Conservation (phyloP, 441 rosid genomes). For the Pelargonium citronellum region DNA sequence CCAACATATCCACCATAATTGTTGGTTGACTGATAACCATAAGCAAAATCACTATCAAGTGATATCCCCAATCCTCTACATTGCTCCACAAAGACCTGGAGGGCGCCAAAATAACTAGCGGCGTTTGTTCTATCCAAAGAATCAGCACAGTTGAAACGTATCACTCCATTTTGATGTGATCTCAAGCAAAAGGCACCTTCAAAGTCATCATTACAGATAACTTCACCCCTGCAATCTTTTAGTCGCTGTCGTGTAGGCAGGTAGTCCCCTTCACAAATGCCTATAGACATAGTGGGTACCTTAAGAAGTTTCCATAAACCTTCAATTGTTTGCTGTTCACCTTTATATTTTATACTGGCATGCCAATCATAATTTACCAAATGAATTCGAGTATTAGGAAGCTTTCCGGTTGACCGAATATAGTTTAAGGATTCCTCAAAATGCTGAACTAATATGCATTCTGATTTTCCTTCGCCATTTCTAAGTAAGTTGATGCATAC, state of each 20-base stretch:
- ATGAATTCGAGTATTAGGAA: conserved; percentile 59
- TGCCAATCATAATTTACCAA: conserved; percentile 94
- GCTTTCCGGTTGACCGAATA: conserved; percentile 61
- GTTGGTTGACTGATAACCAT: conserved; percentile 52
- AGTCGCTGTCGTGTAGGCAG: conserved; percentile 67
- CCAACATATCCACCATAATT: conserved; percentile 59
- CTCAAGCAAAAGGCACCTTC: conserved; percentile 92
- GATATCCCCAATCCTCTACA: conserved; percentile 82
- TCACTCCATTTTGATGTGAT: conserved; percentile 87
- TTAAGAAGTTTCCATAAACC: conserved; percentile 78
- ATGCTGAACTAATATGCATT: conserved; percentile 84
- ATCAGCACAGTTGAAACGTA: conserved; percentile 96
- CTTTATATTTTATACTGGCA: conserved; percentile 65
- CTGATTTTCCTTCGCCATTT: conserved; percentile 86
- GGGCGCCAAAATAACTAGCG: conserved; percentile 89
- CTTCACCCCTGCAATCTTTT: conserved; percentile 85
- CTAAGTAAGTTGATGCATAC: conserved; percentile 81
- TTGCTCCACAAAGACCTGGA: conserved; percentile 94
- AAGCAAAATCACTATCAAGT: conserved; percentile 72
- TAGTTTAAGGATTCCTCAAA: conserved; percentile 76
- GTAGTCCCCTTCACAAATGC: conserved; percentile 90
- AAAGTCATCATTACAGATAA: conserved; percentile 60
- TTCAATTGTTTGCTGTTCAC: conserved; percentile 89
- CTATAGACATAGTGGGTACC: conserved; percentile 63
- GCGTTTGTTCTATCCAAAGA: conserved; percentile 98